A percentile compares a stretch with the other conserved stretches of the same genome.
These are phyloP conservation scores for Glycine soja DNA, from an alignment of 306 rosid species.

Conservation along the genomic window DNA sequence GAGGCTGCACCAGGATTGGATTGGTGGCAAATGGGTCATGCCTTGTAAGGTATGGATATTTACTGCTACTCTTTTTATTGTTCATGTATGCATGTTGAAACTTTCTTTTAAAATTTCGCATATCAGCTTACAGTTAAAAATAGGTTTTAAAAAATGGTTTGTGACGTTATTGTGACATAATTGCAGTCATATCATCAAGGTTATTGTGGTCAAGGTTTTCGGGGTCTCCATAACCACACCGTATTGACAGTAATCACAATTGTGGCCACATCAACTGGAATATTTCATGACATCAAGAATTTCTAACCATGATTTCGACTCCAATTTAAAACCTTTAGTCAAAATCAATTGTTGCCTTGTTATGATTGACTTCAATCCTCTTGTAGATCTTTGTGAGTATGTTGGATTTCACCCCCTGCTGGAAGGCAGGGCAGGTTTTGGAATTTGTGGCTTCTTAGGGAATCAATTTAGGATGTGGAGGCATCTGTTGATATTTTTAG, in stretches of 20 bases:
- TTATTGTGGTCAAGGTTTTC: neutral
- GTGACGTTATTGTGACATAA: neutral
- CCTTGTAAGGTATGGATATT: slow-evolving; percentile 63
- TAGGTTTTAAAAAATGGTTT: neutral
- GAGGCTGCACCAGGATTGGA: slow-evolving; percentile 71
- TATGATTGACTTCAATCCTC: slow-evolving; percentile 31
- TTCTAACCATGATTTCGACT: neutral
- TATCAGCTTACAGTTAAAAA: neutral
- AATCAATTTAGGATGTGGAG: neutral
- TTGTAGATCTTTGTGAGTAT: neutral
- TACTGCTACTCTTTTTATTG: slow-evolving; percentile 6
- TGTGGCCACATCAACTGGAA: neutral
- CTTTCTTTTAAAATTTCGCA: slow-evolving; percentile 4
- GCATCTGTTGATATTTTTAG: neutral
- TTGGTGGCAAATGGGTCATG: slow-evolving; percentile 63
- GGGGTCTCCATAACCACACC: neutral
- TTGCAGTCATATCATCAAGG: neutral
- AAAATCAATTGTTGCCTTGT: slow-evolving; percentile 22
- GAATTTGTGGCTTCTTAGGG: neutral
- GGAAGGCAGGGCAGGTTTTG: neutral
- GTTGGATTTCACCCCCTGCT: neutral
- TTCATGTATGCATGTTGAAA: neutral
- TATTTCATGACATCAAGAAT: neutral
- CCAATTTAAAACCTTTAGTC: neutral
- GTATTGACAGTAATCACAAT: neutral